phyloP scores from a whole-genome alignment of 768 basidiomycete species.

The Panaeolus cyanescens region DNA sequence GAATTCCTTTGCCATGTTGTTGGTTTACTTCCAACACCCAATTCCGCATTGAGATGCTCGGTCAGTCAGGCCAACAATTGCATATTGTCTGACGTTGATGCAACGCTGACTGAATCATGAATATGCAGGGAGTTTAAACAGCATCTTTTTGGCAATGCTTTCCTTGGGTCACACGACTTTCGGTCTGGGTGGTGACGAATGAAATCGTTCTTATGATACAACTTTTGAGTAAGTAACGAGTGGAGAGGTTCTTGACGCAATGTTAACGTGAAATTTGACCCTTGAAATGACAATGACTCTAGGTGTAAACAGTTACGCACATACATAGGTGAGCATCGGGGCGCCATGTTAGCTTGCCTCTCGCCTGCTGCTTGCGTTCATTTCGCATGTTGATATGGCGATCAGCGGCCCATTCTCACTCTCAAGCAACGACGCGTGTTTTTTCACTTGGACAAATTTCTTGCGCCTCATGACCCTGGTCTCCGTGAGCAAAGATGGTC shows the following conservation, averaged over 20 bases:
- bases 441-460: neutral
- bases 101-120: neutral
- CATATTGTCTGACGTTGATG: neutral
- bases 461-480: neutral
- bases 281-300: neutral
- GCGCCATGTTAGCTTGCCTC: neutral
- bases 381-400: conserved; percentile 2
- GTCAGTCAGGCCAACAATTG: neutral
- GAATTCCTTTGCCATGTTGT: neutral
- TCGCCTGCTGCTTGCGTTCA: neutral
- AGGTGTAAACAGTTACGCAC: neutral
- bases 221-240: neutral
- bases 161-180: neutral
- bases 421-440: neutral
- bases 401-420: neutral
- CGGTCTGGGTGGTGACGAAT: neutral
- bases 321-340: neutral
- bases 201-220: neutral
- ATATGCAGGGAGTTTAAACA: neutral
- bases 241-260: neutral
- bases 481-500: neutral
- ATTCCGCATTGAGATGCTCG: neutral
- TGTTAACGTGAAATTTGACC: neutral
- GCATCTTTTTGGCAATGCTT: neutral
- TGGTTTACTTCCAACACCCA: neutral